A percentile compares a stretch with the other conserved stretches of the same genome.
phyloP scores from a whole-genome alignment of 139 green algal genomes.

The Coelastrella sp. region DNA sequence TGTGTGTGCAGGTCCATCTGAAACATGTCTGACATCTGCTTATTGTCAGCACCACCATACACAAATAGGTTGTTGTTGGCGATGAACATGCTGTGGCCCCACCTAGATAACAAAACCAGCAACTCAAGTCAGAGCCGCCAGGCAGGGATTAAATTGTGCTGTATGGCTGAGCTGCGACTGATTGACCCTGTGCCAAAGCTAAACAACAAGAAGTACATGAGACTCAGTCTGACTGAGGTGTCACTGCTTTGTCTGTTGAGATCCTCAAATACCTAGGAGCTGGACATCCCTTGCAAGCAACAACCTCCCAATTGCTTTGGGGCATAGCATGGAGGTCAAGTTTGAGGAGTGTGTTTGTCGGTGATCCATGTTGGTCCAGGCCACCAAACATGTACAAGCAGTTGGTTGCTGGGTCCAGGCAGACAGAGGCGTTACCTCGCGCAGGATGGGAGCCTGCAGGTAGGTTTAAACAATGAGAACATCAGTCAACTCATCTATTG shows the following conservation, averaged over 20 bases:
- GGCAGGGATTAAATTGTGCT: too few species aligned
- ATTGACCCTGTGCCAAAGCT: too few species aligned
- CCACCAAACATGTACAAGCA: conserved; percentile 42
- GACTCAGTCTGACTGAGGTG: too few species aligned
- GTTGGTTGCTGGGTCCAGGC: not conserved
- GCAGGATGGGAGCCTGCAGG: not conserved
- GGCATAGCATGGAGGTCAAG: not conserved
- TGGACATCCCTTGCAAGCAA: not conserved
- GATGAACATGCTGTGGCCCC: not conserved
- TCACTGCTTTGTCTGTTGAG: too few species aligned
- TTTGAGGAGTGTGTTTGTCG: conserved; percentile 23
- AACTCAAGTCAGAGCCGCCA: not conserved
- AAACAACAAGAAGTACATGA: too few species aligned
- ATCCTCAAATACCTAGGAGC: not conserved
- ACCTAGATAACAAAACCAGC: not conserved
- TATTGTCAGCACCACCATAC: not conserved
- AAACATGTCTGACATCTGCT: not conserved
- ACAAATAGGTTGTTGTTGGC: not conserved
- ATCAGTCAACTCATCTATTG: too few species aligned
- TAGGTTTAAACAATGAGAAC: not conserved
- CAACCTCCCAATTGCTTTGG: not conserved
- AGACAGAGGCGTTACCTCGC: not conserved
- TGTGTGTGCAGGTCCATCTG: not conserved
- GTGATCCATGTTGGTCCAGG: not conserved
- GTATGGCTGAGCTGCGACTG: too few species aligned